Percentiles rank a stretch among this genome's conserved stretches.
phyloP scores from a whole-genome alignment of 208 protist species.

The Naegleria lovaniensis region DNA sequence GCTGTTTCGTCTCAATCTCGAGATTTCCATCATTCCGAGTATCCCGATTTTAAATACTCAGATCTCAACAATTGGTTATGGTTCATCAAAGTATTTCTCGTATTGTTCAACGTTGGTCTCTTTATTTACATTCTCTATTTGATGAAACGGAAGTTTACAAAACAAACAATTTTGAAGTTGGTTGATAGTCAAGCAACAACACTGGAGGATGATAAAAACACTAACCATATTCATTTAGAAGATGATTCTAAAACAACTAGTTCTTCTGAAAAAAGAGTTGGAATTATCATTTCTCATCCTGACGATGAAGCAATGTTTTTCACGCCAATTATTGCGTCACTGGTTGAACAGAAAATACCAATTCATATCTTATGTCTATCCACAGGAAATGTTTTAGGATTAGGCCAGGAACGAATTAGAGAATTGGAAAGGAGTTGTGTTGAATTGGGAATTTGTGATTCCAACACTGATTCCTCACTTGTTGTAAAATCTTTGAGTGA shows the following conservation, averaged over 20 bases:
- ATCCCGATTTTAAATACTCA: not conserved
- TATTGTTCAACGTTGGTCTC: not conserved
- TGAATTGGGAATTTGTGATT: not conserved
- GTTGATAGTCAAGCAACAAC: not conserved
- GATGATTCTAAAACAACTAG: not conserved
- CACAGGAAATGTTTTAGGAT: conserved; percentile 69
- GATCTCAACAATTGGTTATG: not conserved
- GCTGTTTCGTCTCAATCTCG: not conserved
- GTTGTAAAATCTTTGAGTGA: conserved; percentile 55
- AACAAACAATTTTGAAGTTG: not conserved
- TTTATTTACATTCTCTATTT: not conserved
- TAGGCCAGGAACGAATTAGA: conserved; percentile 62
- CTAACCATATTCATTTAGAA: not conserved
- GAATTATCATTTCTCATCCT: conserved; percentile 13
- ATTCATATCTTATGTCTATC: conserved; percentile 85
- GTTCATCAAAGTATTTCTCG: not conserved
- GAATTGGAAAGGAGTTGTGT: conserved; percentile 70
- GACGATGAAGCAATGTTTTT: conserved; percentile 24
- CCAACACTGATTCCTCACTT: not conserved
- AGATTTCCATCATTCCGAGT: not conserved
- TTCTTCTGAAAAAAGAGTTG: not conserved
- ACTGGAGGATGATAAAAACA: not conserved
- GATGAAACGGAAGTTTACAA: not conserved
- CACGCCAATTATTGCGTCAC: not conserved
- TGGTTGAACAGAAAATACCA: not conserved